Percentiles rank a stretch among this genome's conserved stretches.
These are phyloP conservation scores for Primulina eburnea DNA, from an alignment of 257 asterid species.

Conservation along the genomic window DNA sequence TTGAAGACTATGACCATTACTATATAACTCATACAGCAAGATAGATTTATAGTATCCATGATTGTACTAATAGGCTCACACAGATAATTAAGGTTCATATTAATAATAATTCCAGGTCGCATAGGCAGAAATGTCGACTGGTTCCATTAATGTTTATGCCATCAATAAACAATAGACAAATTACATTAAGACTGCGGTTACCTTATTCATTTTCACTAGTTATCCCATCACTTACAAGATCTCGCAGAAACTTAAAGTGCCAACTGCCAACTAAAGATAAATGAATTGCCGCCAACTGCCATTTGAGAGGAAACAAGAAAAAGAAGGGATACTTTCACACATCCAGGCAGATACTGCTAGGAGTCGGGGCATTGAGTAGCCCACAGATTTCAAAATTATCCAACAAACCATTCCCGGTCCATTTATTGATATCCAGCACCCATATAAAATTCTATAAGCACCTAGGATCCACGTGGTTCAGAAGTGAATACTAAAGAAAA, in stretches of 20 bases:
- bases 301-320: no score
- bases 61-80: background rate
- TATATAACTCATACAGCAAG: background rate
- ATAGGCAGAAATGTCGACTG: background rate
- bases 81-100: background rate
- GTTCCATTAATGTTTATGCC: background rate
- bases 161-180: background rate
- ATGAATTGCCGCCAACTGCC: no score
- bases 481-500: background rate
- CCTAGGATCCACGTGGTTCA: background rate
- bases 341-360: background rate
- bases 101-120: background rate
- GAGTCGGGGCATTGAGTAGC: no score
- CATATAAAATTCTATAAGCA: background rate
- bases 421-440: background rate
- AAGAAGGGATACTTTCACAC: background rate
- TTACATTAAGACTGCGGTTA: no score
- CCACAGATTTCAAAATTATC: no score
- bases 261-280: no score
- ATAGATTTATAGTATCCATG: background rate
- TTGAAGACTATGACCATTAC: conserved; percentile 16
- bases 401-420: background rate
- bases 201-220: background rate
- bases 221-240: background rate
- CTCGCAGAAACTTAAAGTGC: no score